Base-by-base conservation (phyloP, 331 rosid genomes). In the Quercus lobata region DNA sequence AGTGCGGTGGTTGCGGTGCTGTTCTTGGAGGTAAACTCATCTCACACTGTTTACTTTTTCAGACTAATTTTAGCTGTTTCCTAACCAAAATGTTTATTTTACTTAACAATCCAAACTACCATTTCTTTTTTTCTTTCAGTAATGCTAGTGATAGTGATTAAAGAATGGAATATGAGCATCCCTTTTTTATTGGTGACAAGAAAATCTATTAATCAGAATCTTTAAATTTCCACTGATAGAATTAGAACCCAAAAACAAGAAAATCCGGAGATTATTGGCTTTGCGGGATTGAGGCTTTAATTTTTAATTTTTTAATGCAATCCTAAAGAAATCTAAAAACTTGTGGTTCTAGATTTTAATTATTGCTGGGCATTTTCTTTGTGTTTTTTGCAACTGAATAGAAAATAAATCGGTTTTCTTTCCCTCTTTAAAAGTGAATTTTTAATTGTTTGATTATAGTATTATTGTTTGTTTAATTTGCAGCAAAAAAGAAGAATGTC, bases 1-100 rank as follows among this genome's bases (percentile, higher is more conserved):
- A 88, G 88, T 96, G 99, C 78, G 98, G 97, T 87, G 99, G 94
- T 65, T 96, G 99, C 55, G 92, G 92, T 76, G 83, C 97, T 79
- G 91, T 96, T 82, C 98, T 96, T 76, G 73, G 91, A 91, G 98
- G 99, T 93, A 83, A 41, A 41, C 46, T 41, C 46, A 41, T 41
- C 12, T 41, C 46, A 8, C 46, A 41, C 12, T 41, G 0, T 8
- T 41, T 41, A 2, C 46, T 2, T 41, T 41, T 41, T 41, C 46
- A 41, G 46, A 41, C 46, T 8, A 41, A 41, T 8, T 41, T 41
- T 41, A 41, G 46, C 3, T 52, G 55, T 49, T 76, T 34, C 84
- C 35, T 22, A 24, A 15, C 16, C 72, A 68, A 57, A 66, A 37
- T 60, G 44, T 49, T 52, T 16, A 6, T 60, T 71, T 55, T 37